Evolutionary conservation across 192 early-diverging fungal genomes (phyloP).

Genomic region (Linnemannia elongata): DNA sequence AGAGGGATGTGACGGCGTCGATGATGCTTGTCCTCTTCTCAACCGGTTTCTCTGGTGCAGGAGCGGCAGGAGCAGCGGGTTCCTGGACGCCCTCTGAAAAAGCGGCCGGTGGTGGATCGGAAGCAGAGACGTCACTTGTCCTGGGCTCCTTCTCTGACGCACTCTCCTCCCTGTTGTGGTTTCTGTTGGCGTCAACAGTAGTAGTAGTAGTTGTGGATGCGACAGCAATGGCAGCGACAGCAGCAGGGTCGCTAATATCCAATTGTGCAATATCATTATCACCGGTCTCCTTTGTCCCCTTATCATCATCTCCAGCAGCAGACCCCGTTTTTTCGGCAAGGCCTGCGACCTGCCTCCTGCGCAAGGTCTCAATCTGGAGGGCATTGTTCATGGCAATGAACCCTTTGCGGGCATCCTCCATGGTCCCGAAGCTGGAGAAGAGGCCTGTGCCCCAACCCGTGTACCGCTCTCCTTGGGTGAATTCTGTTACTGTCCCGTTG

Average conservation of each 20-base stretch:
- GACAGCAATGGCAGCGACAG: slow-evolving; percentile 15
- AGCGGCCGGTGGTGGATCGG: neutral
- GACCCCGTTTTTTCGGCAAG: slow-evolving; percentile 13
- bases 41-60: slow-evolving; percentile 12
- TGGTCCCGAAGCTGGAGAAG: slow-evolving; percentile 6
- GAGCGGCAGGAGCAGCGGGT: neutral
- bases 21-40: slow-evolving; percentile 48
- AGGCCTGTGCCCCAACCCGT: slow-evolving; percentile 24
- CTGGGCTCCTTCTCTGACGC: neutral
- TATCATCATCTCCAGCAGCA: neutral
- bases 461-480: slow-evolving; percentile 42
- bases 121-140: no score
- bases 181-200: neutral
- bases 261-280: slow-evolving; percentile 26
- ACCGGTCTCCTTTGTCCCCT: neutral
- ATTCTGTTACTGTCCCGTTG: slow-evolving; percentile 22
- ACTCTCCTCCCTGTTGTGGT: slow-evolving; percentile 1
- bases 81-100: neutral
- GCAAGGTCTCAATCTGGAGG: slow-evolving; percentile 16
- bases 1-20: slow-evolving; percentile 22
- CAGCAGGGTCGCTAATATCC: slow-evolving; percentile 37
- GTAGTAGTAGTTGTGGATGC: no score
- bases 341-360: neutral
- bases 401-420: slow-evolving; percentile 25
- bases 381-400: slow-evolving; percentile 40